Conservation (phyloP, 2,329 filamentous ascomycete genomes). For the Fusarium nematophilum region DNA sequence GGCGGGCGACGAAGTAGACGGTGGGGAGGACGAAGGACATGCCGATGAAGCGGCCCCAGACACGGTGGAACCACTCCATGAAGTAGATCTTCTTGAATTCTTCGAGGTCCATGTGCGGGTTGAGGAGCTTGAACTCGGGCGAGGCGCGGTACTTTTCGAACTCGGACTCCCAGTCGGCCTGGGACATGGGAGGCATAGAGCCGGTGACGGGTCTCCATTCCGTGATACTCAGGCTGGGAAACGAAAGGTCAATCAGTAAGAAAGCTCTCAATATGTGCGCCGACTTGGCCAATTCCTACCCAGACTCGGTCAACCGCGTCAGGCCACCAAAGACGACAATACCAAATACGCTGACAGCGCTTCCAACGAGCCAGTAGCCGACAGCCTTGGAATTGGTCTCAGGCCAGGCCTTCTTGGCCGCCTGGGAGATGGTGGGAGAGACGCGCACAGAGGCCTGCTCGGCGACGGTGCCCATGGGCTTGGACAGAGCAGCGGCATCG, state of each 20-base stretch:
- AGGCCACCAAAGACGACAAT: slow-evolving; percentile 96
- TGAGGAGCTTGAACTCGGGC: slow-evolving; percentile 91
- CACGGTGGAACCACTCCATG: slow-evolving; percentile 97
- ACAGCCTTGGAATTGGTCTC: slow-evolving; percentile 80
- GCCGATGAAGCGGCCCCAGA: slow-evolving; percentile 94
- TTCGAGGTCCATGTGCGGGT: slow-evolving; percentile 89
- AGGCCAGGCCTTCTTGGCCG: slow-evolving; percentile 58
- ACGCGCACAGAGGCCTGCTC: slow-evolving; percentile 41
- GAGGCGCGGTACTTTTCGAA: slow-evolving; percentile 93
- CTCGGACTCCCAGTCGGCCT: slow-evolving; percentile 88
- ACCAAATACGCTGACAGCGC: slow-evolving; percentile 93
- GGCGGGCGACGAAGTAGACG: slow-evolving; percentile 85
- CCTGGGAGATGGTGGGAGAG: slow-evolving; percentile 35
- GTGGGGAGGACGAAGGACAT: slow-evolving; percentile 90
- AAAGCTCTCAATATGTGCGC: not conserved
- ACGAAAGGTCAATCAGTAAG: not conserved
- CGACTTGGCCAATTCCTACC: slow-evolving; percentile 66
- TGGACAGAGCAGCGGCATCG: slow-evolving; percentile 46
- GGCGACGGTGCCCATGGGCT: slow-evolving; percentile 44
- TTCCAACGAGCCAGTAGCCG: slow-evolving; percentile 92
- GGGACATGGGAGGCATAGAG: slow-evolving; percentile 82
- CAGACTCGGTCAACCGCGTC: slow-evolving; percentile 94
- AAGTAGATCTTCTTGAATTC: slow-evolving; percentile 99
- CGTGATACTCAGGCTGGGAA: slow-evolving; percentile 88
- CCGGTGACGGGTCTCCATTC: slow-evolving; percentile 99